Base-by-base conservation (phyloP, 176 grass and related monocot genomes). In the Eragrostis curvula region DNA sequence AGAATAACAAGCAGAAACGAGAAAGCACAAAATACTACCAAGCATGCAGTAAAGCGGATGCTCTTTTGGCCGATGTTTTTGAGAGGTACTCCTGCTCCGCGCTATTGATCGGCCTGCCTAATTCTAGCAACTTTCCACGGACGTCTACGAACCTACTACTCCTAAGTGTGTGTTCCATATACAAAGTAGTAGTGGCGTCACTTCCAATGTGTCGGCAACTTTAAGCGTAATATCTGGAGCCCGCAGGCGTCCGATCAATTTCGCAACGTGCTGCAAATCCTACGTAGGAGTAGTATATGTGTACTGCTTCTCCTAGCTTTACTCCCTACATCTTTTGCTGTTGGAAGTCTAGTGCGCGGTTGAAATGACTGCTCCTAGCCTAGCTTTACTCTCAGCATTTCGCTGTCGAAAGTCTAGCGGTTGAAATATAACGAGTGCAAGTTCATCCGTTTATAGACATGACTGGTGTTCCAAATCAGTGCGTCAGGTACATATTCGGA, bases 401-500 rank as follows among this genome's bases (percentile, higher is more conserved):
- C 9, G 8, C 56, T 59, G 56, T 59, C 2, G n/a, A n/a, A 59
- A 12, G 56, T 61, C 58, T 27, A 61, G 0, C 4, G 23, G 24
- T 61, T 28, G 58, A 61, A 61, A 14, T 61, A 24, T 61, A 24
- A 28, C 58, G 27, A 28, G 24, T 61, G 1, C 4, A 28, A 28
- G 58, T 24, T 50, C 28, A 18, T 61, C 78, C 51, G 12, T 69
- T 75, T 75, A 41, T 43, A 40, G 70, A 81, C 15, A 60, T n/a
- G 55, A 30, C 57, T 2, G 8, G 14, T 52, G 50, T 70, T 62
- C 63, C 78, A 52, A 50, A 50, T 69, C 17, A 55, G 75, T 64
- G 68, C 68, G 32, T 11, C 63, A 25, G 17, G 57, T 27, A 62
- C 30, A 82, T 69, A 87, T 82, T 62, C 55, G 55, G 61, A 60